Evolutionary conservation across 1,284 basidiomycete species (phyloP).

Genomic region (Cryptococcus hybrid): DNA sequence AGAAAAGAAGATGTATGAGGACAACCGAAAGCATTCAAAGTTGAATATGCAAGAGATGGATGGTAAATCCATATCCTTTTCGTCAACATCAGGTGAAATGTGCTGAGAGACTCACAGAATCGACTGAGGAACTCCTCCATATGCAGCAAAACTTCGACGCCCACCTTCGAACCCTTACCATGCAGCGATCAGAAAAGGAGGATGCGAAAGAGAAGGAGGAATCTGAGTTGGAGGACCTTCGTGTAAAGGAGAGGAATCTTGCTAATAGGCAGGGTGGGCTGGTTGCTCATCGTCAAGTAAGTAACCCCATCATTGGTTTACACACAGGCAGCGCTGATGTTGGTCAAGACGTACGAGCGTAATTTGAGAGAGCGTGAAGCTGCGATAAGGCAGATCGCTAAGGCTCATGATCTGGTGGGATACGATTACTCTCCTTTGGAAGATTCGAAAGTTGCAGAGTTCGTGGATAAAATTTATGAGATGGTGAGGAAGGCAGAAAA

Average conservation of each 20-base stretch:
- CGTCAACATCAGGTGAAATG: background rate
- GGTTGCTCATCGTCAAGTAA: conserved; percentile 41
- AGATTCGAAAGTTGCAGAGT: conserved; percentile 37
- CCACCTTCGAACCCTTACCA: conserved; percentile 34
- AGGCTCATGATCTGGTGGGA: conserved; percentile 69
- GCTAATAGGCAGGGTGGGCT: conserved; percentile 39
- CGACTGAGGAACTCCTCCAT: conserved; percentile 69
- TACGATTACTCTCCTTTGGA: conserved; percentile 56
- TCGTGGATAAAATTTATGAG: conserved; percentile 39
- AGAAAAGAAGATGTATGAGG: conserved; percentile 64
- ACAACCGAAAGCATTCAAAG: conserved; percentile 63
- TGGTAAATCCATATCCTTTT: conserved; percentile 54
- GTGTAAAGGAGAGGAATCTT: conserved; percentile 31
- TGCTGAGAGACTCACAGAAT: conserved; percentile 55
- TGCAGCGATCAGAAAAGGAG: conserved; percentile 36
- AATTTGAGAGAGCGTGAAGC: conserved; percentile 72
- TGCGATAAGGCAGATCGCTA: conserved; percentile 67
- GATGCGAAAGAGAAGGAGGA: conserved; percentile 38
- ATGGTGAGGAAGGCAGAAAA: conserved; percentile 36
- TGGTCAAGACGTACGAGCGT: conserved; percentile 66
- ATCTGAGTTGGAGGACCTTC: conserved; percentile 32
- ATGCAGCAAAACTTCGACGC: conserved; percentile 71
- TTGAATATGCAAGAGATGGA: conserved; percentile 62
- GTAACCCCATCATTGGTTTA: conserved; percentile 1
- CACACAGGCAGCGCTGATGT: background rate